Conservation (phyloP, 192 early-diverging fungal genomes). For the Chytriomyces confervae region DNA sequence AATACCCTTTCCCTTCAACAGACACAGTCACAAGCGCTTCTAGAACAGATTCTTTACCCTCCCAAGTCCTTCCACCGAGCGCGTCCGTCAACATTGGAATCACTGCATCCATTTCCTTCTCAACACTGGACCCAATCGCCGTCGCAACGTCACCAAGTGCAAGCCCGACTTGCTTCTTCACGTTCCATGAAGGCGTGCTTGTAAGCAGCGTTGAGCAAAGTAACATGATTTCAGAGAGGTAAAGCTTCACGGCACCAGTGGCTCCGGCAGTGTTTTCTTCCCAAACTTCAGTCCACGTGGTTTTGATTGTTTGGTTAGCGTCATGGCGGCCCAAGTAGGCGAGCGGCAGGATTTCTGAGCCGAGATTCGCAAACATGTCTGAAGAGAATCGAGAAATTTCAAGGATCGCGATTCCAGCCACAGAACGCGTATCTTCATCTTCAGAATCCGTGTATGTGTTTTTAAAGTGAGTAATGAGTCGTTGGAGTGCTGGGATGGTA, state of each 20-base stretch:
- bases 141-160: constrained; percentile 69
- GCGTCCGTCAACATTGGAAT: constrained; percentile 69
- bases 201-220: constrained; percentile 58
- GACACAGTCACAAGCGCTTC: constrained; percentile 63
- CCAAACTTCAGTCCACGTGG: constrained; percentile 76
- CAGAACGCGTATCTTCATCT: constrained; percentile 74
- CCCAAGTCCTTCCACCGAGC: constrained; percentile 76
- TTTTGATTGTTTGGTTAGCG: constrained; percentile 57
- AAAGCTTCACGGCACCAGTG: constrained; percentile 66
- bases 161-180: constrained; percentile 75
- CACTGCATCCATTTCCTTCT: constrained; percentile 49
- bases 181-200: constrained; percentile 72
- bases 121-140: constrained; percentile 53
- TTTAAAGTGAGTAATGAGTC: constrained; percentile 73
- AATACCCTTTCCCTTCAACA: constrained; percentile 60
- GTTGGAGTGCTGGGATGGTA: constrained; percentile 56
- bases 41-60: constrained; percentile 79
- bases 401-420: constrained; percentile 66
- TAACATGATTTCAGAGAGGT: constrained; percentile 66
- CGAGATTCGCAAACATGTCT: constrained; percentile 60
- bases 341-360: constrained; percentile 69
- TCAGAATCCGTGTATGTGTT: constrained; percentile 77
- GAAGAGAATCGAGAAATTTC: constrained; percentile 75
- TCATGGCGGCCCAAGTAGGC: constrained; percentile 75
- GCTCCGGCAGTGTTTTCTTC: constrained; percentile 75